These are phyloP conservation scores for Lactarius hatsudake DNA, from an alignment of 768 basidiomycete species.

Conservation along the genomic window DNA sequence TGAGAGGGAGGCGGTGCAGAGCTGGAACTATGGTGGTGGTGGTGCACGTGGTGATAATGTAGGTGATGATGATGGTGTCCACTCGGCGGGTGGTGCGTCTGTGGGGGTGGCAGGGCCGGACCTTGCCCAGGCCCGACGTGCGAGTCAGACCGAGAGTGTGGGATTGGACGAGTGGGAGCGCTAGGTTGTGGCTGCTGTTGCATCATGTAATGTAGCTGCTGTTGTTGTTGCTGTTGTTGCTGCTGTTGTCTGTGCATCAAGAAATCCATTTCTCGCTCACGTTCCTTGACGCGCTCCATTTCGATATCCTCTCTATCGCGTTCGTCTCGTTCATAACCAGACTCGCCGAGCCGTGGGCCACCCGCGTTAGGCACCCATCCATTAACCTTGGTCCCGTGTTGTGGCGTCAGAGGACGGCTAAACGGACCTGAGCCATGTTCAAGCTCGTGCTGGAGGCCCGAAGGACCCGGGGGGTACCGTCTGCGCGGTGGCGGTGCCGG, in stretches of 20 bases:
- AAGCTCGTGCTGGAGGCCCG: slow-evolving; percentile 24
- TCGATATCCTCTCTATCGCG: slow-evolving; percentile 24
- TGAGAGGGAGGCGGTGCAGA: slow-evolving; percentile 20
- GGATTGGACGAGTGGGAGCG: slow-evolving; percentile 13
- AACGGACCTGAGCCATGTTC: slow-evolving; percentile 21
- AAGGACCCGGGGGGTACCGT: slow-evolving; percentile 24
- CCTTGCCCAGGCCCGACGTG: slow-evolving; percentile 26
- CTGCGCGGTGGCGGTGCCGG: slow-evolving; percentile 14
- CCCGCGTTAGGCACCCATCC: slow-evolving; percentile 21
- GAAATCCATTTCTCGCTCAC: slow-evolving; percentile 31
- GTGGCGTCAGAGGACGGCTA: slow-evolving; percentile 22
- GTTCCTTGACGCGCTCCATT: slow-evolving; percentile 31
- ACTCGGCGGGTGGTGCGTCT: slow-evolving; percentile 21
- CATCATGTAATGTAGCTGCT: slow-evolving; percentile 20
- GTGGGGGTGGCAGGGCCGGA: slow-evolving; percentile 18
- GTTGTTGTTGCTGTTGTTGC: slow-evolving; percentile 1
- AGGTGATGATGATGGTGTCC: slow-evolving; percentile 34
- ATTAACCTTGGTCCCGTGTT: slow-evolving; percentile 21
- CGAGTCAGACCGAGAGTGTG: slow-evolving; percentile 18
- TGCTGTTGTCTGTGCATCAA: slow-evolving; percentile 28
- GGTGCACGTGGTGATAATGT: slow-evolving; percentile 36
- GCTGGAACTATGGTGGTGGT: slow-evolving; percentile 34
- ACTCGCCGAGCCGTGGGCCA: slow-evolving; percentile 7
- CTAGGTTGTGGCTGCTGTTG: slow-evolving; percentile 26
- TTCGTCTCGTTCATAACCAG: slow-evolving; percentile 20